A percentile compares a stretch with the other conserved stretches of the same genome.
phyloP scores from a whole-genome alignment of 208 protist species.

The Trypanosoma caninum region DNA sequence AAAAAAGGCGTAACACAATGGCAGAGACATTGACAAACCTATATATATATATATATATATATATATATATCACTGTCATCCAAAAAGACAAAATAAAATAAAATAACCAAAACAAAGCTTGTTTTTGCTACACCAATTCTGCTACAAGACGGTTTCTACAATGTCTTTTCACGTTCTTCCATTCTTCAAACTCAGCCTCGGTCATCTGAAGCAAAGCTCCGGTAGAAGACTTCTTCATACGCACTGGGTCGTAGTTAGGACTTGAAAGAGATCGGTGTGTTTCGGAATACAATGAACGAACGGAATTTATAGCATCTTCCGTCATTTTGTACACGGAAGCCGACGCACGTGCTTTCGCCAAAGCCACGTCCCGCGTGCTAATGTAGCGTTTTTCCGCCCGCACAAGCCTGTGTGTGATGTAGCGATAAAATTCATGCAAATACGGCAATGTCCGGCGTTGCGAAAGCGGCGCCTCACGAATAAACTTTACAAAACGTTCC shows the following conservation, averaged over 20 bases:
- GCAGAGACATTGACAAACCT: not conserved
- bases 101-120: not conserved
- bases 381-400: constrained; percentile 76
- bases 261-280: constrained; percentile 71
- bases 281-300: constrained; percentile 67
- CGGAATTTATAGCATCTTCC: constrained; percentile 46
- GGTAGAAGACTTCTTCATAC: constrained; percentile 75
- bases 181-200: constrained; percentile 60
- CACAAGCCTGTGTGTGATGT: constrained; percentile 62
- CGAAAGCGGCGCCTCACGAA: constrained; percentile 51
- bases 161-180: constrained; percentile 52
- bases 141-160: constrained; percentile 50
- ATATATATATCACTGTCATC: not conserved
- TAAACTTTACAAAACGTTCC: constrained; percentile 49
- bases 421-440: constrained; percentile 72
- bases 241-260: constrained; percentile 76
- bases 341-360: constrained; percentile 31
- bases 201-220: constrained; percentile 75
- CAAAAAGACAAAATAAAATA: not conserved
- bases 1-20: constrained; percentile 13
- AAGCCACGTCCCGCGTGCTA: constrained; percentile 40
- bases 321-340: constrained; percentile 52
- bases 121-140: constrained; percentile 17
- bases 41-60: not conserved
- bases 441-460: constrained; percentile 73